phyloP scores from a whole-genome alignment of 2,329 filamentous ascomycete species.

The Fusarium sp. region DNA sequence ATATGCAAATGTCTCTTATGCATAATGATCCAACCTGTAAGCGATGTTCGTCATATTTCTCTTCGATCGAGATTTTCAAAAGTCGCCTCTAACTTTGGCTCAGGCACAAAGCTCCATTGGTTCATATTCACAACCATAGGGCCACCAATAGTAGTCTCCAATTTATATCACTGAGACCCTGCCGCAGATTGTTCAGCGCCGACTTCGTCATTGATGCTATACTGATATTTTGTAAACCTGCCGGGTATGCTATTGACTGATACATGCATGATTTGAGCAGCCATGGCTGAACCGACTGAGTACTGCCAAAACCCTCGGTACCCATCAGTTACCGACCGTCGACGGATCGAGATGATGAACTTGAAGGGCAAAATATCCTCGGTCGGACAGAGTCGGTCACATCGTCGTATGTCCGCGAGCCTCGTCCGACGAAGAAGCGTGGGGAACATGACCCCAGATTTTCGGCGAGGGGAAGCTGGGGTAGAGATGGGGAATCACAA shows the following conservation, averaged over 20 bases:
- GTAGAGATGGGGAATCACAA: slow-evolving; percentile 25
- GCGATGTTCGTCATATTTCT: slow-evolving; percentile 4
- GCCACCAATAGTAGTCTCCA: background rate
- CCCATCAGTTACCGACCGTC: slow-evolving; percentile 15
- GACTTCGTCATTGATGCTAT: slow-evolving; percentile 23
- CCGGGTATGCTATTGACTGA: background rate
- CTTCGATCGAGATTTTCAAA: slow-evolving; percentile 8
- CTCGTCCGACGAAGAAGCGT: slow-evolving; percentile 13
- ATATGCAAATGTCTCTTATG: background rate
- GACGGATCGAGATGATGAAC: background rate
- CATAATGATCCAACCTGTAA: background rate
- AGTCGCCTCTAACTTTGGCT: background rate
- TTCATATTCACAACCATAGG: background rate
- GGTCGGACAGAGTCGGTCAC: slow-evolving; percentile 28
- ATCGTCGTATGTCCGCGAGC: slow-evolving; percentile 35
- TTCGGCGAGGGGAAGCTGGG: slow-evolving; percentile 35
- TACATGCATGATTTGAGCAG: background rate
- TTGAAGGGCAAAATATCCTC: slow-evolving; percentile 9
- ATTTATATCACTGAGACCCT: background rate
- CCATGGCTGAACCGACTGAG: background rate
- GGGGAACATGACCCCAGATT: slow-evolving; percentile 37
- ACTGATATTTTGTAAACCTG: background rate
- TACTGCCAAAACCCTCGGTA: background rate
- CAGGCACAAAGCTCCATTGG: slow-evolving; percentile 3
- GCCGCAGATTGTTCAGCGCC: background rate